Evolutionary conservation across 83 land plant genomes (phyloP), one percentile per base, ranked within the genome.

Genomic region (Diphasiastrum complanatum): DNA sequence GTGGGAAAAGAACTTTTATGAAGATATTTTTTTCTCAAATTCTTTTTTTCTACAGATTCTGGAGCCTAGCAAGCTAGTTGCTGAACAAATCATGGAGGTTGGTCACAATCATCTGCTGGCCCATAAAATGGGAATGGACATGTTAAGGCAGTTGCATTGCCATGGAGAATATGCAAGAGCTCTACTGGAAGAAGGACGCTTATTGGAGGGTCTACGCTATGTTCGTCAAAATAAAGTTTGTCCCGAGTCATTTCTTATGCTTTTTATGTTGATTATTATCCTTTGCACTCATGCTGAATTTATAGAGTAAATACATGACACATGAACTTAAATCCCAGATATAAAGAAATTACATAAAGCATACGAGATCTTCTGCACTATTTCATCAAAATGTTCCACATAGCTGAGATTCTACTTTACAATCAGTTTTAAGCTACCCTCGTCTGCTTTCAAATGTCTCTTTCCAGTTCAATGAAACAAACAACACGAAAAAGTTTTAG

Each of bases 51-150:
- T 68, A 40, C 84, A 88, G 95, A 78, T 88, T 50, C 12, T 89
- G 27, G 96, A 85, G 50, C 92, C 99, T 16, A 89, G 92, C 24
- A 85, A 78, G 66, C 86, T 80, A 68, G 87, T 89, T 54, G 99
- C 89, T 31, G 45, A 78, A 59, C 86, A 86, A 52, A 81, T 93
- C 3, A 30, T 89, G 50, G 96, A 89, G 40, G 78, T 79, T 20
- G 96, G 92, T 26, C 67, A 71, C 12, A 72, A 72, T 47, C 71
- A 76, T 69, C 31, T 29, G 2, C 84, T 65, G 10, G 81, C 77
- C 5, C 66, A 81, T 64, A 79, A 78, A 62, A 27, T 83, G 54
- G 98, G 86, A 2, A 51, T 85, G 48, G 82, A 88, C 51, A 89
- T 85, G 96, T 67, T 85, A 51, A 69, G 85, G 45, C 79, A 79